Percentiles rank a stretch among this genome's conserved stretches.
phyloP scores from a whole-genome alignment of 768 basidiomycete species.

The Neoboletus brunneissimus region DNA sequence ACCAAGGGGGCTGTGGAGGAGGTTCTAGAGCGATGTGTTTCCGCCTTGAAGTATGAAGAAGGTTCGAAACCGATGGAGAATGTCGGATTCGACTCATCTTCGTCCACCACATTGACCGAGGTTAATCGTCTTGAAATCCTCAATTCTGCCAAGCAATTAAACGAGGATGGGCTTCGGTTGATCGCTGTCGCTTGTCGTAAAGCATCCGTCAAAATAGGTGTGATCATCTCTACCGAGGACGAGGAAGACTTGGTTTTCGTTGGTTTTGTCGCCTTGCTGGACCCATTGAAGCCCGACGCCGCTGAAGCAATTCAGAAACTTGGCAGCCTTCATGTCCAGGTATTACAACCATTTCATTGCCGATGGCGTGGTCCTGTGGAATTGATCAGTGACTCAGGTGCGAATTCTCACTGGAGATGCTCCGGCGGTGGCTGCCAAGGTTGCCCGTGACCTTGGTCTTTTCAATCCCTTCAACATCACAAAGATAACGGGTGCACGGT shows the following conservation, averaged over 20 bases:
- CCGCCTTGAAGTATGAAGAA: constrained; percentile 17
- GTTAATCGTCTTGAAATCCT: constrained; percentile 23
- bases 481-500: background rate
- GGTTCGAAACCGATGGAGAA: constrained; percentile 7
- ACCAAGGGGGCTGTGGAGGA: constrained; percentile 34
- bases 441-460: constrained; percentile 37
- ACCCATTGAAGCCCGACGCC: constrained; percentile 33
- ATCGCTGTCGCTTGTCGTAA: constrained; percentile 30
- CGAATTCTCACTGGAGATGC: constrained; percentile 37
- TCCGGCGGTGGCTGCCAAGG: constrained; percentile 37
- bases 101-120: constrained; percentile 16
- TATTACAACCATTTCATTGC: constrained; percentile 4
- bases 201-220: constrained; percentile 13
- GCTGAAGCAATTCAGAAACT: constrained; percentile 30
- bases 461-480: constrained; percentile 23
- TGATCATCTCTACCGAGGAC: constrained; percentile 20
- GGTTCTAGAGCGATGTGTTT: constrained; percentile 31
- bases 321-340: constrained; percentile 30
- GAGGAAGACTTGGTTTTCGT: constrained; percentile 31
- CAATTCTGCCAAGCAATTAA: constrained; percentile 25
- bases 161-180: constrained; percentile 33
- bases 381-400: constrained; percentile 17
- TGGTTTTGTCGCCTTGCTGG: constrained; percentile 30
- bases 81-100: constrained; percentile 19
- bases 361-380: background rate